These are phyloP conservation scores for Sporothrix pallida DNA, from an alignment of 2,329 filamentous ascomycete species.

Conservation along the genomic window DNA sequence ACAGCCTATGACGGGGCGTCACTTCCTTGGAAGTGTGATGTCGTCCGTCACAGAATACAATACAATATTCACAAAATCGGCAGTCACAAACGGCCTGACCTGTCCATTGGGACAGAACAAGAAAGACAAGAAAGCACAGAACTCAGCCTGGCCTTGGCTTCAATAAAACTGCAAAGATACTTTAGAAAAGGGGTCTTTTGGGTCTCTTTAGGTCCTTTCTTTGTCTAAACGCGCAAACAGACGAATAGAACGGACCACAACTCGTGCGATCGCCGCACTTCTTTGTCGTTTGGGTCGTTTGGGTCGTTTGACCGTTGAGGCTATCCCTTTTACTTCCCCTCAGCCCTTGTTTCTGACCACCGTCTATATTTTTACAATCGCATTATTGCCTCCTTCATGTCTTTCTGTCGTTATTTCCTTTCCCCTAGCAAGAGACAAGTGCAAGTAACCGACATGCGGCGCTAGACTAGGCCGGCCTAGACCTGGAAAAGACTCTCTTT, in stretches of 20 bases:
- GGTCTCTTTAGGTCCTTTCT: not conserved
- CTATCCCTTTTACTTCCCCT: slow-evolving; percentile 7
- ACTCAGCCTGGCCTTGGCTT: not conserved
- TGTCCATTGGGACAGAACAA: not conserved
- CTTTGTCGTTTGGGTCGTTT: slow-evolving; percentile 10
- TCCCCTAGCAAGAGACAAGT: not conserved
- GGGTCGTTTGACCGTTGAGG: slow-evolving; percentile 15
- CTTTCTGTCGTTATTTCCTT: not conserved
- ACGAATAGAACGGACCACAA: slow-evolving; percentile 5
- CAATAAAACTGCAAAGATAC: no score
- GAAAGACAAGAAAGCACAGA: not conserved
- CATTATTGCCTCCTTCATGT: not conserved
- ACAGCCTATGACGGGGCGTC: slow-evolving; percentile 8
- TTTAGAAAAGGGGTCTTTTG: not conserved
- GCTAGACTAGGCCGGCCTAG: slow-evolving; percentile 23
- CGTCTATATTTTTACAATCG: no score
- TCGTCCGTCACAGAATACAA: not conserved
- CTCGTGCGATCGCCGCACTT: not conserved
- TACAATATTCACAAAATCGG: not conserved
- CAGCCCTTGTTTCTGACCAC: no score
- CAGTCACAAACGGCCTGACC: not conserved
- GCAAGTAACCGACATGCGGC: not conserved
- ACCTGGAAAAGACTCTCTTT: not conserved
- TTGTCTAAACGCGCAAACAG: not conserved
- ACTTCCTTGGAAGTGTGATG: slow-evolving; percentile 11